Conservation (phyloP, 2,329 filamentous ascomycete genomes). For the Elsinoe australis region DNA sequence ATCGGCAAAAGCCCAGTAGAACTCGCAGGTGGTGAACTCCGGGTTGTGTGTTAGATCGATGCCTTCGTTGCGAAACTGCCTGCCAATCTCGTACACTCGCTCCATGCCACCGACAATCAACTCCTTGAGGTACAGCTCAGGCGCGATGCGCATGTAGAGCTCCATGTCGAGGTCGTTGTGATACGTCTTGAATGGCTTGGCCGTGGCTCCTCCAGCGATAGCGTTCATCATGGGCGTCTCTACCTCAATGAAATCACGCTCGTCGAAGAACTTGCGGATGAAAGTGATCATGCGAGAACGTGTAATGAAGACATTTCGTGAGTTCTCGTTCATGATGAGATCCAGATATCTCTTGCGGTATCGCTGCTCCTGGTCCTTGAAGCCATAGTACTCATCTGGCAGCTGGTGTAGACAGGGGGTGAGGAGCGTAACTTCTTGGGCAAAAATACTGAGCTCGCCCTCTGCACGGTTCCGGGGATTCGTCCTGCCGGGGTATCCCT, state of each 20-base stretch:
- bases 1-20: slow-evolving; percentile 82
- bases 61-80: slow-evolving; percentile 91
- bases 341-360: slow-evolving; percentile 92
- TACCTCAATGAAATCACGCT: slow-evolving; percentile 82
- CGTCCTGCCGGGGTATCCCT: slow-evolving; percentile 77
- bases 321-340: slow-evolving; percentile 90
- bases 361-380: slow-evolving; percentile 90
- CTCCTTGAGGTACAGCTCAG: slow-evolving; percentile 96
- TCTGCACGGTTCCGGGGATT: slow-evolving; percentile 81
- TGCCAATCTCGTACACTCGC: slow-evolving; percentile 90
- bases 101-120: slow-evolving; percentile 87
- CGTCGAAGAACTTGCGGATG: slow-evolving; percentile 81
- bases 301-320: slow-evolving; percentile 74
- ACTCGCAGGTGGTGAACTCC: slow-evolving; percentile 96
- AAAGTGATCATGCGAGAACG: slow-evolving; percentile 82
- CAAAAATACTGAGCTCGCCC: slow-evolving; percentile 91
- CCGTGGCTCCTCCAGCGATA: slow-evolving; percentile 91
- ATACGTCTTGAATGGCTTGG: slow-evolving; percentile 87
- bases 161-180: slow-evolving; percentile 96
- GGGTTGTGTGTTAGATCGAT: slow-evolving; percentile 94
- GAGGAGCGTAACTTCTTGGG: slow-evolving; percentile 73
- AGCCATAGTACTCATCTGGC: slow-evolving; percentile 85
- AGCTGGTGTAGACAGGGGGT: slow-evolving; percentile 87
- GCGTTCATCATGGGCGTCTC: slow-evolving; percentile 97
- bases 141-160: slow-evolving; percentile 89